These are phyloP conservation scores for Penicillium sp. DNA, from an alignment of 2,329 filamentous ascomycete genomes.

Conservation along the genomic window DNA sequence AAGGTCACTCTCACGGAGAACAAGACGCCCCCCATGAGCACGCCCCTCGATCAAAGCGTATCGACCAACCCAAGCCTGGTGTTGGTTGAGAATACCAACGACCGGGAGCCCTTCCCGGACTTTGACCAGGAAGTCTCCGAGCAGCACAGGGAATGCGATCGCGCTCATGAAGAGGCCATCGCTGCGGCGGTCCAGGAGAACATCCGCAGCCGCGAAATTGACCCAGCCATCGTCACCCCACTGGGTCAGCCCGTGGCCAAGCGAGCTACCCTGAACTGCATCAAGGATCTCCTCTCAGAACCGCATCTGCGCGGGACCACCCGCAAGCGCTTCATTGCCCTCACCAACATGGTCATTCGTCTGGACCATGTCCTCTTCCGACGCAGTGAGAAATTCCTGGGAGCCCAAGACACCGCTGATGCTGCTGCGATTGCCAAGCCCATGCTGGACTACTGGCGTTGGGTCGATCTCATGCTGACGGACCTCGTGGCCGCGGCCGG, in stretches of 20 bases:
- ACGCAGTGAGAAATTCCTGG: conserved; percentile 17
- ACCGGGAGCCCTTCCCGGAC: conserved; percentile 34
- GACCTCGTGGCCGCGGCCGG: conserved; percentile 15
- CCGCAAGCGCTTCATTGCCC: conserved; percentile 24
- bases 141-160: conserved; percentile 15
- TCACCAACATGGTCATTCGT: conserved; percentile 29
- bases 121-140: conserved; percentile 27
- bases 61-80: neutral
- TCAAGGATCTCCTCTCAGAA: conserved; percentile 21
- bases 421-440: conserved; percentile 14
- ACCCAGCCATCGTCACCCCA: conserved; percentile 15
- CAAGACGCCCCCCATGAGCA: neutral
- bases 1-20: neutral
- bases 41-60: neutral
- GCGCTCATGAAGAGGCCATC: conserved; percentile 27
- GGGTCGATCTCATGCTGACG: conserved; percentile 21
- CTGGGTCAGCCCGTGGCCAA: conserved; percentile 6
- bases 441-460: conserved; percentile 22
- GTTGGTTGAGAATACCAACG: neutral
- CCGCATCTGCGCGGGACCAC: conserved; percentile 16
- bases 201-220: conserved; percentile 22
- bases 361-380: conserved; percentile 32
- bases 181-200: conserved; percentile 29
- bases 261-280: conserved; percentile 17
- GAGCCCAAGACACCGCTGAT: conserved; percentile 14